Conservation (phyloP, 2,329 filamentous ascomycete species). For the Clonostachys chloroleuca region DNA sequence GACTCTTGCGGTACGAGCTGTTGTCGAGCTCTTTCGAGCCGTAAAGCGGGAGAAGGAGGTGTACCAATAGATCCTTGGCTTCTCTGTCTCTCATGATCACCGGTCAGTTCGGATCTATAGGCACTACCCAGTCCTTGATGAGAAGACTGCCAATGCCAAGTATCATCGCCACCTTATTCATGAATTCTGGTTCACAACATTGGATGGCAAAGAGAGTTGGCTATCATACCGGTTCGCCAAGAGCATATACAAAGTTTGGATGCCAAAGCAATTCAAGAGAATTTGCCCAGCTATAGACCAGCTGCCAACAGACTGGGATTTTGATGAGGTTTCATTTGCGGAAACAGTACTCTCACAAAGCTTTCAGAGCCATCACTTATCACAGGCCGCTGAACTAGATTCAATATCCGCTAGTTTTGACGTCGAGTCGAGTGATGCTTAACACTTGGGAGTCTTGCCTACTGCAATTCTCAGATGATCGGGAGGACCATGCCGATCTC, state of each 20-base stretch:
- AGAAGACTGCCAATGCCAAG: constrained; percentile 17
- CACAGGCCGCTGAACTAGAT: neutral
- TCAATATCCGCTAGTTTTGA: no score
- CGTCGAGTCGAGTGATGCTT: no score
- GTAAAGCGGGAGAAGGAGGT: constrained; percentile 27
- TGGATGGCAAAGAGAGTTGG: constrained; percentile 2
- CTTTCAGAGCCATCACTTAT: neutral
- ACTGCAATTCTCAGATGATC: no score
- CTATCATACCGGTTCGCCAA: constrained; percentile 3
- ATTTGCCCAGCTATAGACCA: constrained; percentile 1
- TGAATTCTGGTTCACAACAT: constrained; percentile 19
- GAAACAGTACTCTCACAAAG: neutral
- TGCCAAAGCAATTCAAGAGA: constrained; percentile 1
- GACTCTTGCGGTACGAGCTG: constrained; percentile 28
- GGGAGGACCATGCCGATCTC: no score
- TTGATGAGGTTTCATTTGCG: neutral
- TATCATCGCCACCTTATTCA: constrained; percentile 31
- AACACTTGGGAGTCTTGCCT: no score
- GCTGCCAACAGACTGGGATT: neutral
- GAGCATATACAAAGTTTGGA: constrained; percentile 2
- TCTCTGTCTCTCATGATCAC: constrained; percentile 29
- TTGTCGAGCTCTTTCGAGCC: constrained; percentile 29
- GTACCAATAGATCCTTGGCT: constrained; percentile 33
- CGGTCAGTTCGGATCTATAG: constrained; percentile 29
- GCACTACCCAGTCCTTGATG: constrained; percentile 28